Conservation (phyloP, 805 yeast species). For the Yamadazyma akitaensis region DNA sequence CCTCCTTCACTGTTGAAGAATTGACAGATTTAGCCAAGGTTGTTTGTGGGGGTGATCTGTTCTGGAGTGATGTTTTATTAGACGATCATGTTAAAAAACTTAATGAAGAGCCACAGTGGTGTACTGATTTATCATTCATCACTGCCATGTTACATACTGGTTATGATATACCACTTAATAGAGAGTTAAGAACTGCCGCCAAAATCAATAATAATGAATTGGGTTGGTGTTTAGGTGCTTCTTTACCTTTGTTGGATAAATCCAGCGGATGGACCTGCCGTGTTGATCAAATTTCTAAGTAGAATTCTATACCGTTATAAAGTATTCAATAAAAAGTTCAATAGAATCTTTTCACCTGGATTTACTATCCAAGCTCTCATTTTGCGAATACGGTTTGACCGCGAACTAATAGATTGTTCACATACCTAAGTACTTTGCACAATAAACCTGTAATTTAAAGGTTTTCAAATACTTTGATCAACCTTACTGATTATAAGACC, state of each 20-base stretch:
- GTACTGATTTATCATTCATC: constrained; percentile 88
- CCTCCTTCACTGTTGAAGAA: constrained; percentile 81
- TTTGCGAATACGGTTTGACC: too few species aligned
- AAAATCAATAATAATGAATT: constrained; percentile 84
- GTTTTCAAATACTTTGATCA: too few species aligned
- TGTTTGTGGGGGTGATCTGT: constrained; percentile 80
- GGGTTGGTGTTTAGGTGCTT: constrained; percentile 99
- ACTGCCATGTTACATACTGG: constrained; percentile 91
- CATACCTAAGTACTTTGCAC: too few species aligned
- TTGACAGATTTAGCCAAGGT: constrained; percentile 73
- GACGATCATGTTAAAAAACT: constrained; percentile 66
- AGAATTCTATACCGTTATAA: neutral
- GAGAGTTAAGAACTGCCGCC: constrained; percentile 91
- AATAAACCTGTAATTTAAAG: too few species aligned
- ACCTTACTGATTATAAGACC: too few species aligned
- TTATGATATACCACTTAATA: constrained; percentile 84
- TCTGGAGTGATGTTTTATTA: constrained; percentile 70
- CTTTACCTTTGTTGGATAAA: constrained; percentile 79
- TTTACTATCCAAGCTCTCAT: too few species aligned
- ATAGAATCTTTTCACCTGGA: too few species aligned
- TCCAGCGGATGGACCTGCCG: constrained; percentile 69
- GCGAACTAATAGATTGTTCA: too few species aligned
- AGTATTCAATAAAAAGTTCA: neutral
- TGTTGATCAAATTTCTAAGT: constrained; percentile 20
- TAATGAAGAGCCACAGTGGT: constrained; percentile 85